phyloP scores from a whole-genome alignment of 2,329 filamentous ascomycete species.

The Nothophoma quercina region DNA sequence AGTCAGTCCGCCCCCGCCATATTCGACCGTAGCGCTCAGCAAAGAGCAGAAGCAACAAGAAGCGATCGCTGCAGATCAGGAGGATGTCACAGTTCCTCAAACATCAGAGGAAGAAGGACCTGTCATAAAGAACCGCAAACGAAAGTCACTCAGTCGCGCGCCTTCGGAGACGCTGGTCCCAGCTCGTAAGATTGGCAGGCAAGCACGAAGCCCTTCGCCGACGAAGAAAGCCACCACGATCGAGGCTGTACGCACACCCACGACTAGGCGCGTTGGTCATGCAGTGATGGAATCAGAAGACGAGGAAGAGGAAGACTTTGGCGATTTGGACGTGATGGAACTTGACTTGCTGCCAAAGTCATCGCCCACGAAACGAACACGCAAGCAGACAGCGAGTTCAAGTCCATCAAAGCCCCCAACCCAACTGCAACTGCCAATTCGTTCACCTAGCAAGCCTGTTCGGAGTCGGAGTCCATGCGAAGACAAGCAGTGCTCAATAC shows the following conservation, averaged over 20 bases:
- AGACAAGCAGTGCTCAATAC: conserved; percentile 24
- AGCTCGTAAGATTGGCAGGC: conserved; percentile 40
- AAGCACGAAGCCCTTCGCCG: conserved; percentile 32
- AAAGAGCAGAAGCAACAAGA: conserved; percentile 2
- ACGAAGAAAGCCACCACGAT: conserved; percentile 8
- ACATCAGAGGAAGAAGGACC: conserved; percentile 26
- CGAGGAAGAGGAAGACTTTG: conserved; percentile 39
- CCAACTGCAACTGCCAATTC: conserved; percentile 29
- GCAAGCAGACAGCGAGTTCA: conserved; percentile 24
- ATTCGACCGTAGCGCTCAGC: conserved; percentile 51
- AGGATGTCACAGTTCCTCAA: conserved; percentile 19
- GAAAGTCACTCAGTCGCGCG: conserved; percentile 41
- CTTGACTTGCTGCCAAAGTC: conserved; percentile 25
- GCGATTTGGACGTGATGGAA: conserved; percentile 39
- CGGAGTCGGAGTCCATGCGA: conserved; percentile 26
- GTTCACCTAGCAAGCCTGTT: conserved; percentile 37
- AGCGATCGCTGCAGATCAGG: conserved; percentile 10
- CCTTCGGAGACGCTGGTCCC: conserved; percentile 36
- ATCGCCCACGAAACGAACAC: conserved; percentile 14
- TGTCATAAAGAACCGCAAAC: conserved; percentile 31
- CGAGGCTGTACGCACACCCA: conserved; percentile 19
- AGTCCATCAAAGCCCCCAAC: conserved; percentile 14
- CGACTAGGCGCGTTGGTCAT: conserved; percentile 25
- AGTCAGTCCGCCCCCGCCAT: conserved; percentile 50
- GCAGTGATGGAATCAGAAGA: conserved; percentile 44